Evolutionary conservation across 305 asterid species (phyloP).

Genomic region (Striga hermonthica): DNA sequence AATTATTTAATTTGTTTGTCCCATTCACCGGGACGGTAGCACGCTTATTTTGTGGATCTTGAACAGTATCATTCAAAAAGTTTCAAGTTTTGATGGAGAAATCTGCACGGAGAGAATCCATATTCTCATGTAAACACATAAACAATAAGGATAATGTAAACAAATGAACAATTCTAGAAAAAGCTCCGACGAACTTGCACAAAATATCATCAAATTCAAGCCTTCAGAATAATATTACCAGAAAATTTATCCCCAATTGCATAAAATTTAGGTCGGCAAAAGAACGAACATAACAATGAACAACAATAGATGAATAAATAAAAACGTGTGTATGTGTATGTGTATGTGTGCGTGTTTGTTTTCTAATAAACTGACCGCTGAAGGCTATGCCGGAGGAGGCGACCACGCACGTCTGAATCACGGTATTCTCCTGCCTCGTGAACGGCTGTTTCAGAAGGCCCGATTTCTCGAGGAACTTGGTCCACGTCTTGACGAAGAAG

Average conservation of each 20-base stretch:
- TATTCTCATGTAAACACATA: background rate
- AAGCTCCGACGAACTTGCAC: no score
- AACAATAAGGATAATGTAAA: no score
- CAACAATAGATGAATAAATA: background rate
- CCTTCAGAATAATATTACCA: no score
- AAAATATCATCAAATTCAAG: no score
- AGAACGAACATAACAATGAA: background rate
- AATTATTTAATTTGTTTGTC: conserved; percentile 8
- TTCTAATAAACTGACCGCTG: conserved; percentile 51
- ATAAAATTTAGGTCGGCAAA: no score
- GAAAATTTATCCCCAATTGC: no score
- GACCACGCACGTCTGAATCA: conserved; percentile 94
- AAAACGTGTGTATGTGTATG: background rate
- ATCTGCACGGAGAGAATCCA: background rate
- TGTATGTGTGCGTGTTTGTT: no score
- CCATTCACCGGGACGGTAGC: conserved; percentile 2
- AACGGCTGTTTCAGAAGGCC: conserved; percentile 79
- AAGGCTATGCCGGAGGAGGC: conserved; percentile 96
- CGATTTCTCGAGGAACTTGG: conserved; percentile 62
- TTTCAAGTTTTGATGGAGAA: background rate
- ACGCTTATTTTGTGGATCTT: conserved; percentile 29
- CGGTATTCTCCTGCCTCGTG: conserved; percentile 90
- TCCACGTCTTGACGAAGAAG: conserved; percentile 88
- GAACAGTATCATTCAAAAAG: background rate
- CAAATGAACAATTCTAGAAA: no score